A percentile compares a stretch with the other conserved stretches of the same genome.
phyloP scores from a whole-genome alignment of 139 green algal species.

The Closterium sp. region DNA sequence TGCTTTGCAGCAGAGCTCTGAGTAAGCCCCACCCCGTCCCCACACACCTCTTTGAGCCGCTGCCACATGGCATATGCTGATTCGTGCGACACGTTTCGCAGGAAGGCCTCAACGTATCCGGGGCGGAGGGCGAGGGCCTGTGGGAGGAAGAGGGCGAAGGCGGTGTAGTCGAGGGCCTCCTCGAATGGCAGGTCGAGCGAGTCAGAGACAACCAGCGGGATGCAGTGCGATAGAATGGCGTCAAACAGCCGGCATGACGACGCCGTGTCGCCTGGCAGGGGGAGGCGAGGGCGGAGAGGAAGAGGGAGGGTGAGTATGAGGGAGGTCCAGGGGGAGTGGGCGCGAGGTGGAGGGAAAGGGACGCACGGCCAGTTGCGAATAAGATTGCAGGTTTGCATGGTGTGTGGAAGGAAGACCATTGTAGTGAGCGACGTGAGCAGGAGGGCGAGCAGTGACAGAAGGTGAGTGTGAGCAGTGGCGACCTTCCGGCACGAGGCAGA shows the following conservation, averaged over 20 bases:
- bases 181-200: slow-evolving; percentile 35
- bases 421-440: too few relatives aligned
- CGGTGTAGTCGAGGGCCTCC: slow-evolving; percentile 36
- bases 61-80: slow-evolving; percentile 16
- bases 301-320: neutral
- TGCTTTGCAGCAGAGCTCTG: neutral
- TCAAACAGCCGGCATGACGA: slow-evolving; percentile 42
- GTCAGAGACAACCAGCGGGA: slow-evolving; percentile 33
- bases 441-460: too few relatives aligned
- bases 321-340: too few relatives aligned
- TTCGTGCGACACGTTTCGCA: neutral
- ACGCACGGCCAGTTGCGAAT: too few relatives aligned
- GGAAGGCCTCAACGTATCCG: slow-evolving; percentile 3
- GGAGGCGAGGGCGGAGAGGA: neutral
- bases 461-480: too few relatives aligned
- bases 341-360: too few relatives aligned
- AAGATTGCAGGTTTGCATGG: too few relatives aligned
- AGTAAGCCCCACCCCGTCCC: too few relatives aligned
- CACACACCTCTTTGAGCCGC: slow-evolving; percentile 21
- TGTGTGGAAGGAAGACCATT: too few relatives aligned
- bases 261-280: slow-evolving; percentile 28
- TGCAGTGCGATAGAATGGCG: slow-evolving; percentile 38
- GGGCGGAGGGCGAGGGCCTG: slow-evolving; percentile 8
- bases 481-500: slow-evolving; percentile 41
- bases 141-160: slow-evolving; percentile 29